Evolutionary conservation across 192 early-diverging fungal genomes (phyloP).

Genomic region (Coemansia umbellata): DNA sequence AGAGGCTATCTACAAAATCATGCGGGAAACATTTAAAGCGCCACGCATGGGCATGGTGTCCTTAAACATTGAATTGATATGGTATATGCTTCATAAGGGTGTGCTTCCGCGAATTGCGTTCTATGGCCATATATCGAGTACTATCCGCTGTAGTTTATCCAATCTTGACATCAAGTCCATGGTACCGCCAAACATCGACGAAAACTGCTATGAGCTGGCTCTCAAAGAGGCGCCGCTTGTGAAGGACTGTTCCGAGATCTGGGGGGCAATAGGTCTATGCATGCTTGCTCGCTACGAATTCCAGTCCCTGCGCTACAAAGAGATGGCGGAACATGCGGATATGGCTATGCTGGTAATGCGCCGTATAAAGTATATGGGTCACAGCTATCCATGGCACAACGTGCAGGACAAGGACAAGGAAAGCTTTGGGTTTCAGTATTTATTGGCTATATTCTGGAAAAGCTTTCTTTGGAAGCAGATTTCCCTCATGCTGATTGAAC

Average conservation of each 20-base stretch:
- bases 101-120: constrained; percentile 42
- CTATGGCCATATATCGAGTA: constrained; percentile 44
- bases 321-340: constrained; percentile 31
- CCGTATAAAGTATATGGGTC: constrained; percentile 19
- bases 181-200: constrained; percentile 40
- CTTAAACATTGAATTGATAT: constrained; percentile 37
- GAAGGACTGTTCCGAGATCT: constrained; percentile 20
- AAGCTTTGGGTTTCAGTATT: constrained; percentile 42
- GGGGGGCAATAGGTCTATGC: constrained; percentile 41
- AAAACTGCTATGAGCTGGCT: constrained; percentile 39
- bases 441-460: constrained; percentile 45
- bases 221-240: constrained; percentile 21
- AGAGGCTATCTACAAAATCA: constrained; percentile 25
- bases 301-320: constrained; percentile 40
- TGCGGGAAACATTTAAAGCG: constrained; percentile 46
- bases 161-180: constrained; percentile 23
- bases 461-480: constrained; percentile 41
- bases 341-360: constrained; percentile 39
- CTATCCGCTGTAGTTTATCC: constrained; percentile 26
- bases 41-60: constrained; percentile 50
- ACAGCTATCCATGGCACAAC: constrained; percentile 28
- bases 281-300: constrained; percentile 45
- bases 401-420: constrained; percentile 22
- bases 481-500: constrained; percentile 30
- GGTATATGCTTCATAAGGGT: constrained; percentile 42